These are phyloP conservation scores for Ceratocystis eucalypticola DNA, from an alignment of 2,329 filamentous ascomycete genomes.

Conservation along the genomic window DNA sequence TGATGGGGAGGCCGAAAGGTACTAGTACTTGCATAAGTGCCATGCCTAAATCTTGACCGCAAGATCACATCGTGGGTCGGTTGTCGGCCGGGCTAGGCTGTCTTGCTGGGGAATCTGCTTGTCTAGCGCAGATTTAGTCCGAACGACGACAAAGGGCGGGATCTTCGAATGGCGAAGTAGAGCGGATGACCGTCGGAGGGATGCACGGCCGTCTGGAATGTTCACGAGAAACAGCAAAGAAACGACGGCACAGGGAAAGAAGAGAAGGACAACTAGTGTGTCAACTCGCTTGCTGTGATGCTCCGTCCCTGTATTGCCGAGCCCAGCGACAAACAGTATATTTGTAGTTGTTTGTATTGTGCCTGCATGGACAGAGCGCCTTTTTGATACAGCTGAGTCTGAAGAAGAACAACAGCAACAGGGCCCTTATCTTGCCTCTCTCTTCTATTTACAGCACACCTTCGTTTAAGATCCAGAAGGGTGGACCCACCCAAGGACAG, in stretches of 20 bases:
- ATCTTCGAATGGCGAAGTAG: neutral
- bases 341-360: neutral
- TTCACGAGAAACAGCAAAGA: no score
- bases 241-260: neutral
- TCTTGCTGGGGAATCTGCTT: neutral
- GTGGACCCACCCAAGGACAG: neutral
- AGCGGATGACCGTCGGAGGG: neutral
- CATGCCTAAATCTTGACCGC: neutral
- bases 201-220: neutral
- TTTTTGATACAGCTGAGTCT: no score
- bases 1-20: neutral
- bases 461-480: no score
- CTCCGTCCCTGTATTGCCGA: neutral
- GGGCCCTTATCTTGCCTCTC: neutral
- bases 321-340: neutral
- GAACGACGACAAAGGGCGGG: neutral
- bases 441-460: neutral
- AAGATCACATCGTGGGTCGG: neutral
- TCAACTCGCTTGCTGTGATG: neutral
- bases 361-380: neutral
- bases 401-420: neutral
- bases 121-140: neutral
- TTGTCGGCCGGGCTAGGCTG: neutral
- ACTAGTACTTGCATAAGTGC: neutral
- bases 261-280: neutral